Evolutionary conservation across 352 stramenopile species (phyloP).

Genomic region (Pythium scleroteichum): DNA sequence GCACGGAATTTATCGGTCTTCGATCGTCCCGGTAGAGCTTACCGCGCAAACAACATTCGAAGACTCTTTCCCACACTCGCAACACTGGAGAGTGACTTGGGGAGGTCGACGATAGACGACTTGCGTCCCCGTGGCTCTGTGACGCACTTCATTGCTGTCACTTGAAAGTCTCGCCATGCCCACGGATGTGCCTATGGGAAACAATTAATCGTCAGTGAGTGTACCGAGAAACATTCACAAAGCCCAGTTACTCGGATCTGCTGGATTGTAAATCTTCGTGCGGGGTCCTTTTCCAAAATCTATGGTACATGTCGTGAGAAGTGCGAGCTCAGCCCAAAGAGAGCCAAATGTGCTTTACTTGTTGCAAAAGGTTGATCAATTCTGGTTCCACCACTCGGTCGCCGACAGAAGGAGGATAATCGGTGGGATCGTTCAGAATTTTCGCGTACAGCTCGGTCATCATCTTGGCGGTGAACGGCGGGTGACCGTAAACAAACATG

Average conservation of each 20-base stretch:
- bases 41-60: slow-evolving; percentile 55
- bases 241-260: slow-evolving; percentile 62
- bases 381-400: slow-evolving; percentile 53
- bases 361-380: slow-evolving; percentile 64
- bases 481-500: slow-evolving; percentile 94
- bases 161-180: slow-evolving; percentile 75
- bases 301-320: slow-evolving; percentile 12
- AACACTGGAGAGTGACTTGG: slow-evolving; percentile 44
- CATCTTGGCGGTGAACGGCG: slow-evolving; percentile 91
- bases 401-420: slow-evolving; percentile 44
- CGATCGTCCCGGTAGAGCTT: slow-evolving; percentile 3
- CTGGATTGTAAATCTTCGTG: slow-evolving; percentile 54
- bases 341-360: slow-evolving; percentile 33
- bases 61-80: slow-evolving; percentile 62
- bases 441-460: slow-evolving; percentile 91
- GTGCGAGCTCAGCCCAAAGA: too few relatives aligned
- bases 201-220: too few relatives aligned
- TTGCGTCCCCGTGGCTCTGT: slow-evolving; percentile 48
- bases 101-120: slow-evolving; percentile 37
- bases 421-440: slow-evolving; percentile 85
- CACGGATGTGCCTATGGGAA: slow-evolving; percentile 52
- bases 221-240: too few relatives aligned
- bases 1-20: too few relatives aligned
- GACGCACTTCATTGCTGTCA: slow-evolving; percentile 68
- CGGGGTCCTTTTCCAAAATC: slow-evolving; percentile 78